phyloP scores from a whole-genome alignment of 75 land plant genomes.

The Selaginella tamariscina region DNA sequence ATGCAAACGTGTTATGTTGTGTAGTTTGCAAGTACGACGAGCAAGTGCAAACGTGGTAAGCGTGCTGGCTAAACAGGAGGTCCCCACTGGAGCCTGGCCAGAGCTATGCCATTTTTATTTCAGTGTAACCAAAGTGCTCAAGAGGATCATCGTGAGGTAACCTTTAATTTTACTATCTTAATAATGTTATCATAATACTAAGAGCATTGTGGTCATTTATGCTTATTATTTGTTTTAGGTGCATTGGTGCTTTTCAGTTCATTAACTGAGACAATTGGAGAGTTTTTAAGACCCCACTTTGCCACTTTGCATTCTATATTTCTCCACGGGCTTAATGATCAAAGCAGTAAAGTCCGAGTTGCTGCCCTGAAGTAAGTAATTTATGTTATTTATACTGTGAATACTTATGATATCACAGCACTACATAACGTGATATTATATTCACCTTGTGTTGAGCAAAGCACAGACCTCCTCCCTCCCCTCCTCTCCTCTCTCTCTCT shows the following conservation, averaged over 20 bases:
- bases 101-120: slow-evolving; percentile 84
- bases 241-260: slow-evolving; percentile 90
- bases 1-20: too few relatives aligned
- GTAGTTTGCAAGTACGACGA: slow-evolving; percentile 76
- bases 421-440: too few relatives aligned
- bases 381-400: too few relatives aligned
- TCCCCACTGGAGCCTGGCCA: slow-evolving; percentile 95
- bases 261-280: slow-evolving; percentile 89
- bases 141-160: slow-evolving; percentile 93
- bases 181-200: too few relatives aligned
- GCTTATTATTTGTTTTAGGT: slow-evolving; percentile 51
- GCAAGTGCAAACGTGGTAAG: slow-evolving; percentile 96
- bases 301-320: slow-evolving; percentile 65
- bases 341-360: slow-evolving; percentile 74
- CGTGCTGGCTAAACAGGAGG: slow-evolving; percentile 88
- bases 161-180: neutral
- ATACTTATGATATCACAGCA: too few relatives aligned
- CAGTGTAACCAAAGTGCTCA: slow-evolving; percentile 94
- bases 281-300: slow-evolving; percentile 59
- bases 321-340: slow-evolving; percentile 77
- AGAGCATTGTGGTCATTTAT: too few relatives aligned
- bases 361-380: slow-evolving; percentile 89
- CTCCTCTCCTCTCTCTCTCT: too few relatives aligned
- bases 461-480: too few relatives aligned
- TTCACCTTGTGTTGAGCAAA: too few relatives aligned